Percentiles rank a stretch among this genome's conserved stretches.
These are phyloP conservation scores for Asterochloris erici DNA, from an alignment of 139 green algal species.

Conservation along the genomic window DNA sequence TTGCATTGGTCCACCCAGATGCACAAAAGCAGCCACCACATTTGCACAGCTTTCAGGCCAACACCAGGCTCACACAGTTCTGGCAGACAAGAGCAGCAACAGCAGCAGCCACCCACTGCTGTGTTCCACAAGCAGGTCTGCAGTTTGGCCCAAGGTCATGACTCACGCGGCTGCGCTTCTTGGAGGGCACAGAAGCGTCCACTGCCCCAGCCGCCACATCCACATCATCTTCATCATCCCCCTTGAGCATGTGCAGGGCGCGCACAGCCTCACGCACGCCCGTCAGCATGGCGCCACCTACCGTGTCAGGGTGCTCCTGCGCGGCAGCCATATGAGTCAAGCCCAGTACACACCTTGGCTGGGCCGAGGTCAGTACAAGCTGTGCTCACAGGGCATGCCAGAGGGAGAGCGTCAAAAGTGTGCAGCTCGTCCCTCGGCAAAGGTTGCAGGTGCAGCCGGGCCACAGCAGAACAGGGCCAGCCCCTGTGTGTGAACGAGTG, in stretches of 20 bases:
- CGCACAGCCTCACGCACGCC: conserved; percentile 69
- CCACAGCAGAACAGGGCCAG: too few species aligned
- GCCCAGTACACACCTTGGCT: not conserved
- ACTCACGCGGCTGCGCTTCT: conserved; percentile 6
- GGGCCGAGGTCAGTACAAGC: not conserved
- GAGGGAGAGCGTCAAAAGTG: too few species aligned
- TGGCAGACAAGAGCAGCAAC: too few species aligned
- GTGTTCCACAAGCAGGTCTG: not conserved
- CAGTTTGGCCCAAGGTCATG: too few species aligned
- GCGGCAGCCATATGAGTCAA: not conserved
- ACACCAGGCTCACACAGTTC: too few species aligned
- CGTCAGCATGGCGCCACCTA: conserved; percentile 81
- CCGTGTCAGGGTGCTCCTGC: conserved; percentile 81
- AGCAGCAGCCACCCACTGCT: too few species aligned
- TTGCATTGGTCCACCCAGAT: too few species aligned
- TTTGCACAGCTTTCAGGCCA: too few species aligned
- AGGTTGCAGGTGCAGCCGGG: too few species aligned
- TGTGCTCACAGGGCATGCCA: not conserved
- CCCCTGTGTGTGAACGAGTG: too few species aligned
- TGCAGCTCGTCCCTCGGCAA: too few species aligned
- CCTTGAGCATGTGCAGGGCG: conserved; percentile 38
- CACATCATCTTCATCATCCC: conserved; percentile 18
- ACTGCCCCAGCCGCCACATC: conserved; percentile 8
- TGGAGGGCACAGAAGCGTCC: conserved; percentile 7
- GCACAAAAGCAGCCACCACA: too few species aligned